These are phyloP conservation scores for Elsinoe fawcettii DNA, from an alignment of 2,329 filamentous ascomycete genomes.

Conservation along the genomic window DNA sequence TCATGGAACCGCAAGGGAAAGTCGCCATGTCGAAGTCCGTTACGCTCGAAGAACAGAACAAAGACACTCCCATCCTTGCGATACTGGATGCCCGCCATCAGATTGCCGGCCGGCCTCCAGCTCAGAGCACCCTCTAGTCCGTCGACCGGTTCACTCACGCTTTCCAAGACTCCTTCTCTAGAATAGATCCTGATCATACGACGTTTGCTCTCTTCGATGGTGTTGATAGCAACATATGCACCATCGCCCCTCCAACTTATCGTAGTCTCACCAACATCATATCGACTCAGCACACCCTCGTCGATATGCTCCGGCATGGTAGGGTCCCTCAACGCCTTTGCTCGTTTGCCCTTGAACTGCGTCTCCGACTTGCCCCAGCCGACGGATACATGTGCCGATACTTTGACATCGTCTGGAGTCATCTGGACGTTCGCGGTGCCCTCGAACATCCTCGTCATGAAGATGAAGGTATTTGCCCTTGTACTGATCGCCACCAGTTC, in stretches of 20 bases:
- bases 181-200: constrained; percentile 85
- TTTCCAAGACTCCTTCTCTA: constrained; percentile 81
- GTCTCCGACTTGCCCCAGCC: constrained; percentile 94
- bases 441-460: constrained; percentile 91
- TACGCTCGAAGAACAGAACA: constrained; percentile 92
- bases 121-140: constrained; percentile 78
- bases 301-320: constrained; percentile 92
- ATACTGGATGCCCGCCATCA: constrained; percentile 79
- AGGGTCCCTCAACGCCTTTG: constrained; percentile 78
- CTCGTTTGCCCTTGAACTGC: constrained; percentile 89
- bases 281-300: constrained; percentile 63
- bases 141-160: constrained; percentile 90
- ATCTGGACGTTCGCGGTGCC: constrained; percentile 68
- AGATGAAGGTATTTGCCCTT: constrained; percentile 67
- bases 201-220: constrained; percentile 58
- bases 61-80: constrained; percentile 56
- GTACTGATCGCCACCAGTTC: constrained; percentile 81
- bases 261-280: constrained; percentile 63
- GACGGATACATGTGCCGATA: constrained; percentile 75
- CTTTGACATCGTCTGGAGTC: constrained; percentile 66
- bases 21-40: constrained; percentile 92
- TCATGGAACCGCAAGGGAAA: constrained; percentile 68
- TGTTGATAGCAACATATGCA: constrained; percentile 78
- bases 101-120: constrained; percentile 85
- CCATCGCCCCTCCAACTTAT: constrained; percentile 96